Evolutionary conservation across 768 basidiomycete genomes (phyloP), one percentile per base, ranked within the genome.

Genomic region (Mycena filopes): DNA sequence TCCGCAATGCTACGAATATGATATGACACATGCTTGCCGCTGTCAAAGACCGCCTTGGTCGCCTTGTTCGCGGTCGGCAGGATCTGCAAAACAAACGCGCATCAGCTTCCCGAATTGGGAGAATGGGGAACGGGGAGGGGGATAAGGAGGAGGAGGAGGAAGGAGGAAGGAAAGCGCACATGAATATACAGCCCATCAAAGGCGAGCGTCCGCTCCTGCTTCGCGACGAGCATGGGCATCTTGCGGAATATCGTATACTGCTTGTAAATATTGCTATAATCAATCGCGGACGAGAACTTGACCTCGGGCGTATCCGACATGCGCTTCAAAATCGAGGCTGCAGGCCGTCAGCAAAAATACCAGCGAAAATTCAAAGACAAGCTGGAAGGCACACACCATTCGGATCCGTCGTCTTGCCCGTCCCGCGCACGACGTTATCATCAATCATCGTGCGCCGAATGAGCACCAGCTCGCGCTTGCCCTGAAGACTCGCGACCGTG

Each of bases 121-220:
- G 36, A 2, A 36, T 36, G 36, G 4, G 9, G 36, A 36, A 15
- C 36, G 36, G 11, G 36, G 36, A 15, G 5, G 15, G 10, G 9
- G 36, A 36, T 36, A 36, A 36, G 25, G 38, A 7, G 36, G 16
- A 46, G 26, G 18, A 26, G 18, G 55, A 49, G 49, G 26, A 10
- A 46, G 4, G 20, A 45, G 13, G 6, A 40, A 6, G 33, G 13
- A 13, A 36, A 23, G 75, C 86, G 65, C 63, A 95, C 94, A 74
- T 96, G 94, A 38, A 98, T 89, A 71, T 98, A 98, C 68, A 90
- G 93, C 4, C 96, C 96, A 76, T 99, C 98, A 66, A 99, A 94
- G 16, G 97, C 96, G 2, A 99, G 85, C 2, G 89, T 89, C 7
- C 96, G 89, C 74, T 97, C 95, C 70, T 96, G 95, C 23, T 95